Conservation (phyloP, 2,329 filamentous ascomycete species). For the Penicillium oxalicum region DNA sequence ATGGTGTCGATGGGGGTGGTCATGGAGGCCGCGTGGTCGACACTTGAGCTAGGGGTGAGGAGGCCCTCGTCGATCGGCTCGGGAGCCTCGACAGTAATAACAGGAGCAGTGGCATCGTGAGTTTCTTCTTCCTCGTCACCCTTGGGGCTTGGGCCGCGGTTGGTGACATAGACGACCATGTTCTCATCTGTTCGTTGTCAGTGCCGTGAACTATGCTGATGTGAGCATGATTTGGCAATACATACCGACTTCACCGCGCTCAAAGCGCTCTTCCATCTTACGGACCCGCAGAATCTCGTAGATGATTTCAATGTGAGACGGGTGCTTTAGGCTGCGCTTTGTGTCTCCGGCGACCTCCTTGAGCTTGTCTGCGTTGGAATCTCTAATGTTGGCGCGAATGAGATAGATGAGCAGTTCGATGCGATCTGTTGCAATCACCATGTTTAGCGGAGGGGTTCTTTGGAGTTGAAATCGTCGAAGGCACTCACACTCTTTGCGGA, state of each 20-base stretch:
- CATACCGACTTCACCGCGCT: conserved; percentile 39
- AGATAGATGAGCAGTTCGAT: conserved; percentile 38
- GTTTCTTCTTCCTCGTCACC: conserved; percentile 29
- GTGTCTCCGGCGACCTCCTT: conserved; percentile 37
- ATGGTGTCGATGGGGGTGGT: conserved; percentile 24
- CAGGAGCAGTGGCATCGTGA: conserved; percentile 10
- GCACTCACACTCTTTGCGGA: conserved; percentile 40
- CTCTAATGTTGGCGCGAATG: conserved; percentile 31
- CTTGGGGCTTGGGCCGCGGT: conserved; percentile 31
- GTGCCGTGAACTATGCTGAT: not conserved
- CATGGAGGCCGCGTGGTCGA: conserved; percentile 19
- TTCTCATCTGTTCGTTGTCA: conserved; percentile 24
- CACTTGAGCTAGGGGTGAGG: conserved; percentile 22
- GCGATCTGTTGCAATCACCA: conserved; percentile 25
- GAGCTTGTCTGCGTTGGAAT: conserved; percentile 35
- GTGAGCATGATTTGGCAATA: not conserved
- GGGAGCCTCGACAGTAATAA: conserved; percentile 17
- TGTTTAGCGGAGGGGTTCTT: not conserved
- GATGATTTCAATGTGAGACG: conserved; percentile 33
- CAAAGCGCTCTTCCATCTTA: conserved; percentile 37
- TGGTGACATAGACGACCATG: conserved; percentile 35
- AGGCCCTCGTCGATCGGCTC: conserved; percentile 26
- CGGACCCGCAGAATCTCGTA: conserved; percentile 39
- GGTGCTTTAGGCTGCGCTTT: conserved; percentile 33
- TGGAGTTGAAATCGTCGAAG: not conserved